phyloP scores from a whole-genome alignment of 2,329 filamentous ascomycete species.

The Chrysosporium keratinophilum region DNA sequence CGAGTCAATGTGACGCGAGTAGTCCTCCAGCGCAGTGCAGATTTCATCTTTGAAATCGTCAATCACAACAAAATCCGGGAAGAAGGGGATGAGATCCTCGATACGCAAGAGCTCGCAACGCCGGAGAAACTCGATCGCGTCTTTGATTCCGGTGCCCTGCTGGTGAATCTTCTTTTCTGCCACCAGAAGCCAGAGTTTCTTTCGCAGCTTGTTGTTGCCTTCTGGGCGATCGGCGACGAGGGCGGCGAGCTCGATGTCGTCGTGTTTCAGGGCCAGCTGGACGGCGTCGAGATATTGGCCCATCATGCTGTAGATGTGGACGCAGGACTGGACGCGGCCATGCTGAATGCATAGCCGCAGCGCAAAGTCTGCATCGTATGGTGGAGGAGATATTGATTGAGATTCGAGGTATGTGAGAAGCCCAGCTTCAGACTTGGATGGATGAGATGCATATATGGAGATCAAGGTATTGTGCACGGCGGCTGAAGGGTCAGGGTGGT shows the following conservation, averaged over 20 bases:
- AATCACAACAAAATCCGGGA: conserved; percentile 96
- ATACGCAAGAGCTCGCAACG: conserved; percentile 86
- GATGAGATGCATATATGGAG: conserved; percentile 83
- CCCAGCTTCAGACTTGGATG: conserved; percentile 71
- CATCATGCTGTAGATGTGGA: conserved; percentile 97
- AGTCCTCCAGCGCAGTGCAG: conserved; percentile 83
- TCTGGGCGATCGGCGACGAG: conserved; percentile 76
- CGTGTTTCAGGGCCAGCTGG: conserved; percentile 78
- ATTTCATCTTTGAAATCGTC: conserved; percentile 99
- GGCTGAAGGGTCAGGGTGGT: conserved; percentile 64
- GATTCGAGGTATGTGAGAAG: conserved; percentile 82
- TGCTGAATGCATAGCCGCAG: conserved; percentile 91
- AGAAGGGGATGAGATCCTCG: conserved; percentile 95
- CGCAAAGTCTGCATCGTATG: conserved; percentile 92
- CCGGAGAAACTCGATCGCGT: conserved; percentile 85
- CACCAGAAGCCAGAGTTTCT: conserved; percentile 90
- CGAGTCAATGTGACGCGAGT: conserved; percentile 78
- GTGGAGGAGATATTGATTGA: conserved; percentile 72
- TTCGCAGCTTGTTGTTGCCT: conserved; percentile 67
- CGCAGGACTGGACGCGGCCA: conserved; percentile 82
- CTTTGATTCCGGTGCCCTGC: conserved; percentile 75
- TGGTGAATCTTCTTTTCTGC: conserved; percentile 82
- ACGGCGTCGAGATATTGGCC: conserved; percentile 88
- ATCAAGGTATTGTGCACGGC: conserved; percentile 96
- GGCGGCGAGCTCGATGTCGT: conserved; percentile 79